Conservation (phyloP, 2,329 filamentous ascomycete species). For the Claviceps cyperi region DNA sequence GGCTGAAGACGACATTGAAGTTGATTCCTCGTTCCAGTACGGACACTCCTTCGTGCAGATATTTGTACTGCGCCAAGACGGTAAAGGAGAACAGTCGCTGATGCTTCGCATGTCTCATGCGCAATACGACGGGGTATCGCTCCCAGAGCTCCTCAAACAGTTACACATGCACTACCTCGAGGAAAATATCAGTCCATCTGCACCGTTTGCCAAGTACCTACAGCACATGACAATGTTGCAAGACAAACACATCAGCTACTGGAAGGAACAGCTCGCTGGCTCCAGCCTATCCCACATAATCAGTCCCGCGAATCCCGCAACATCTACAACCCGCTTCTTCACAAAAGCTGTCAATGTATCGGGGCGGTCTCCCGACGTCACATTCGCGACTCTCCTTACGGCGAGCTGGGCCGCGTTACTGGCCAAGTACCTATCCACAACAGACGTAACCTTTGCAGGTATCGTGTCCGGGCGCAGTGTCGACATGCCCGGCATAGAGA, state of each 20-base stretch:
- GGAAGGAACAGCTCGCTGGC: constrained; percentile 41
- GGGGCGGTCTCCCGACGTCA: constrained; percentile 11
- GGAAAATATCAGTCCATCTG: constrained; percentile 16
- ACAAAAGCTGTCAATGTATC: constrained; percentile 14
- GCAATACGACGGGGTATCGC: constrained; percentile 1
- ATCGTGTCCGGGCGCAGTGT: constrained; percentile 15
- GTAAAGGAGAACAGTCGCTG: constrained; percentile 15
- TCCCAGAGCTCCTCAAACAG: constrained; percentile 38
- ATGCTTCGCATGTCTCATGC: constrained; percentile 1
- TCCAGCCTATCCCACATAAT: constrained; percentile 30
- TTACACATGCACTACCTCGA: constrained; percentile 34
- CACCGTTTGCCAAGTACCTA: constrained; percentile 32
- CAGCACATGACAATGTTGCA: constrained; percentile 26
- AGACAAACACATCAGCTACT: constrained; percentile 38
- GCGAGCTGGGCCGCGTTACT: constrained; percentile 15
- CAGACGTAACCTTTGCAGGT: constrained; percentile 14
- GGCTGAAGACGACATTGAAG: neutral
- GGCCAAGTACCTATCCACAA: constrained; percentile 8
- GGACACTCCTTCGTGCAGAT: constrained; percentile 40
- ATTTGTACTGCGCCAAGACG: constrained; percentile 39
- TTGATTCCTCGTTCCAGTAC: constrained; percentile 29
- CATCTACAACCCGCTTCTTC: constrained; percentile 12
- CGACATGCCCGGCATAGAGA: constrained; percentile 10
- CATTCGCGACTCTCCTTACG: constrained; percentile 14
- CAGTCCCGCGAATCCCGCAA: constrained; percentile 5